phyloP scores from a whole-genome alignment of 1,284 basidiomycete species.

The Volvariella surrecta region DNA sequence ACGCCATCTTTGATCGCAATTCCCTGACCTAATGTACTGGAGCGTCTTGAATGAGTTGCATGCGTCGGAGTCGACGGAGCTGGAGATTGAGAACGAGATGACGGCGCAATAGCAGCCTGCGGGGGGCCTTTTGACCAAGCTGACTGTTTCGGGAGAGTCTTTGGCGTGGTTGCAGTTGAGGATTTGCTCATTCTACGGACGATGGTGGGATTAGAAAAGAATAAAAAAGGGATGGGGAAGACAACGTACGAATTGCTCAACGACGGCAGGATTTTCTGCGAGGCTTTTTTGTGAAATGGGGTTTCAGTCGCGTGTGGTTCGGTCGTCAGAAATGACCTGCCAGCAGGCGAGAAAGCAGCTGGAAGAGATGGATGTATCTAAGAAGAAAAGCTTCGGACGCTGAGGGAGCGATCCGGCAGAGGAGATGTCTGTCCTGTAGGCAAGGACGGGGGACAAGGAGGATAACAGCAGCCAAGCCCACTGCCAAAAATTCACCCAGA shows the following conservation, averaged over 20 bases:
- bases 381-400: conserved; percentile 27
- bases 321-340: conserved; percentile 84
- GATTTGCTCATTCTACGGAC: conserved; percentile 76
- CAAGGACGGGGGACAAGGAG: conserved; percentile 21
- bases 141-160: conserved; percentile 67
- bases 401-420: conserved; percentile 29
- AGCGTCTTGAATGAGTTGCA: conserved; percentile 59
- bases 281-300: conserved; percentile 29
- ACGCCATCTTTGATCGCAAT: conserved; percentile 71
- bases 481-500: conserved; percentile 15
- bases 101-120: conserved; percentile 45
- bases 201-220: conserved; percentile 8
- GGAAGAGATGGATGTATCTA: conserved; percentile 18
- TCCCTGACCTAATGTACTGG: conserved; percentile 61
- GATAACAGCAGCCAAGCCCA: conserved; percentile 14
- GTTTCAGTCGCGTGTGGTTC: conserved; percentile 51
- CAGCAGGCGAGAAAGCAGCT: conserved; percentile 69
- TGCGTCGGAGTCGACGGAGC: conserved; percentile 43
- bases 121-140: conserved; percentile 82
- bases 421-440: conserved; percentile 21
- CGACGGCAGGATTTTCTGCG: conserved; percentile 18
- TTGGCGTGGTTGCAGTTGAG: conserved; percentile 61
- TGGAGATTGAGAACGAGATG: conserved; percentile 70
- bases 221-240: conserved; percentile 11
- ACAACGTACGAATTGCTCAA: conserved; percentile 45